Percentiles rank a stretch among this genome's conserved stretches.
These are phyloP conservation scores for Brassica napus DNA, from an alignment of 345 rosid species.

Conservation along the genomic window Da-Ae NC_063445.1:54579001-54579500, in stretches of 20 bases:
- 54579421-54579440: constrained; percentile 21
- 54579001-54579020: neutral
- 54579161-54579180: constrained; percentile 38
- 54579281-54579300: constrained; percentile 41
- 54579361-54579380: constrained; percentile 20
- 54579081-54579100: constrained; percentile 10
- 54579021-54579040: neutral
- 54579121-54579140: neutral
- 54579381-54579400: constrained; percentile 33
- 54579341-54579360: constrained; percentile 41
- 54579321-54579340: constrained; percentile 33
- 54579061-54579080: neutral
- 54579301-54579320: constrained; percentile 18
- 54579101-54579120: neutral
- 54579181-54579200: constrained; percentile 29
- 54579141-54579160: neutral
- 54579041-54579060: neutral
- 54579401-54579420: constrained; percentile 37
- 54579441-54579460: constrained; percentile 3
- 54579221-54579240: constrained; percentile 23
- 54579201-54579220: constrained; percentile 15
- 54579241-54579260: constrained; percentile 40
- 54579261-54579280: constrained; percentile 36
- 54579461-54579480: constrained; percentile 7
- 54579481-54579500: constrained; percentile 33